Percentiles rank a stretch among this genome's conserved stretches.
Evolutionary conservation across 2,329 filamentous ascomycete species (phyloP).

Genomic region (Huntiella moniliformis): DNA sequence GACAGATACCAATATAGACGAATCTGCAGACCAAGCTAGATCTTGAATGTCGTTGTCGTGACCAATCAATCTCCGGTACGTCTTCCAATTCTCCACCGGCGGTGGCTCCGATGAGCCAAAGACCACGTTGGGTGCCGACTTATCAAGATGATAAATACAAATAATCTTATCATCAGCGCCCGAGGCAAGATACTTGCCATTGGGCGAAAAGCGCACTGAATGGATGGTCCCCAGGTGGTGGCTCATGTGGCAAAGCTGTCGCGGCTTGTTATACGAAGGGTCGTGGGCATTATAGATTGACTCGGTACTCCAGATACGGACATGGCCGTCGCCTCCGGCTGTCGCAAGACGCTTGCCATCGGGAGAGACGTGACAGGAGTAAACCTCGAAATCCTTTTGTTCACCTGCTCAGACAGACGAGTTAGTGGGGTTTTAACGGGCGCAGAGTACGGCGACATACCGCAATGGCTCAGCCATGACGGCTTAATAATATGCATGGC

Average conservation of each 20-base stretch:
- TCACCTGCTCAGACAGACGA: constrained; percentile 33
- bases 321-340: constrained; percentile 90
- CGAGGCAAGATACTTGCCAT: constrained; percentile 85
- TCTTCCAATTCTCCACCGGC: constrained; percentile 95
- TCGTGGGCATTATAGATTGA: constrained; percentile 70
- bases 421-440: neutral
- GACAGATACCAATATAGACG: constrained; percentile 86
- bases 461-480: constrained; percentile 86
- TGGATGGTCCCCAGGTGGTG: constrained; percentile 96
- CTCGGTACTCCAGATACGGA: constrained; percentile 94
- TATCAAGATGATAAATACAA: constrained; percentile 84
- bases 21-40: constrained; percentile 90
- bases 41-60: constrained; percentile 99
- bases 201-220: constrained; percentile 89
- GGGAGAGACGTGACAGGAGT: constrained; percentile 91
- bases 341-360: constrained; percentile 85
- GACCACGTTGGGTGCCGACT: constrained; percentile 57
- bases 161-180: constrained; percentile 98
- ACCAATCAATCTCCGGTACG: constrained; percentile 76
- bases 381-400: constrained; percentile 96
- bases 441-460: constrained; percentile 7
- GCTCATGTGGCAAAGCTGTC: constrained; percentile 94
- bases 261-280: constrained; percentile 53
- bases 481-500: constrained; percentile 81
- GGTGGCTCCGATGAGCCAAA: constrained; percentile 81